Base-by-base conservation (phyloP, 169 alveolate species). In the Perkinsus olseni region DNA sequence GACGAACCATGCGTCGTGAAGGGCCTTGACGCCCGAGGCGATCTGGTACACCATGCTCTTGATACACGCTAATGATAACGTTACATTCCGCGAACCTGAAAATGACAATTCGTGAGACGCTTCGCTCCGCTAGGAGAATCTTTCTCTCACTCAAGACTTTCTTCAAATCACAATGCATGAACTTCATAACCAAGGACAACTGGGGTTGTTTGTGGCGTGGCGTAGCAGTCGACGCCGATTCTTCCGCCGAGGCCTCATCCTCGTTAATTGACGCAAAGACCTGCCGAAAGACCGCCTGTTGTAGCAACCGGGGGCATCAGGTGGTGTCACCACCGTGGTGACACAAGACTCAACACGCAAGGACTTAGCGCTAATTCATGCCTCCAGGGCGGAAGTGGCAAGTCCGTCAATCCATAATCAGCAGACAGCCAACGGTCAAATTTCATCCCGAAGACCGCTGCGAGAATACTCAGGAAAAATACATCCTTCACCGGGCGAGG, bases 1-100 rank as follows among this genome's bases (percentile, higher is more conserved):
- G 93, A 97, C 93, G 36, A 97, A 96, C 97, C 99, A 97, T 94
- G 95, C 92, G 24, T 94, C 95, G 94, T 97, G 98, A 24, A 62
- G 82, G 17, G 82, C 82, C 82, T 62, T 62, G 31, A 62, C 82
- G 34, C 82, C 82, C 28, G 37, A 62, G 31, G 31, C 82, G 1
- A 62, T 62, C 17, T 62, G 82, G 34, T 62, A 62, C 1, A 62
- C 82, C 82, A 62, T 62, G 17, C 36, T 3, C 34, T 62, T 62
- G 1, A 62, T 62, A 62, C 82, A 62, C 8, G 82, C 8, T 62
- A 28, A 13, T 13, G 82, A 28, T 28, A 62, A 62, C 1, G 82
- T 62, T 13, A 62, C 82, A 62, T 62, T 62, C 28, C 82, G 13
- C 28, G 82, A 62, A 62, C 82, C 82, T 62, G 82, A 62, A 62